A percentile compares a stretch with the other conserved stretches of the same genome.
phyloP scores from a whole-genome alignment of 805 yeast species.

The Kodamaea kakaduensis region DNA sequence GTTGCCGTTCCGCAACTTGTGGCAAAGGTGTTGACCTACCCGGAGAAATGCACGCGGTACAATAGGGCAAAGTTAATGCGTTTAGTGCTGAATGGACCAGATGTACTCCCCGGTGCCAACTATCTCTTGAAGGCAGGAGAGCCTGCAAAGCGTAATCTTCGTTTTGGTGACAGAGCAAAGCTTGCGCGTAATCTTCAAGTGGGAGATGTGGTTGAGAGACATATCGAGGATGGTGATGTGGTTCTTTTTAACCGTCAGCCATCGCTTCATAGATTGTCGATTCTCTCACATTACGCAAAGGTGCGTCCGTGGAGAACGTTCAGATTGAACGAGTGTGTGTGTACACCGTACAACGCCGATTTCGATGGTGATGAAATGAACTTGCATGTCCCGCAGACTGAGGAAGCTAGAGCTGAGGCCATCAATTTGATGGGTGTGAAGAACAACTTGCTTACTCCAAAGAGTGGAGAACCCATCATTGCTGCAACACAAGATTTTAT shows the following conservation, averaged over 20 bases:
- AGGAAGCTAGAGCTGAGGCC: constrained; percentile 99
- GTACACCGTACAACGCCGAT: constrained; percentile 99
- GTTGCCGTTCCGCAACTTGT: constrained; percentile 98
- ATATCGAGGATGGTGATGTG: constrained; percentile 93
- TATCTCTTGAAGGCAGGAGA: constrained; percentile 81
- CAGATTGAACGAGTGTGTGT: constrained; percentile 95
- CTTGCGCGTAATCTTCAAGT: constrained; percentile 71
- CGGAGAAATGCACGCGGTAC: constrained; percentile 89
- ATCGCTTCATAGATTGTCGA: constrained; percentile 89
- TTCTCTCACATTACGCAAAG: constrained; percentile 92
- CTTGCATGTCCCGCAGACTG: constrained; percentile 97
- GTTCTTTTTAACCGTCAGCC: constrained; percentile 98
- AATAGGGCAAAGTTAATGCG: constrained; percentile 73
- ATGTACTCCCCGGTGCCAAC: constrained; percentile 93
- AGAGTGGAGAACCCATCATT: constrained; percentile 97
- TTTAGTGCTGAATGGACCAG: constrained; percentile 80
- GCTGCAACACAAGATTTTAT: constrained; percentile 99
- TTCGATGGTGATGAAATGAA: constrained; percentile 99
- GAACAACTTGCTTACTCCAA: constrained; percentile 89
- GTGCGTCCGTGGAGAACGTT: constrained; percentile 98
- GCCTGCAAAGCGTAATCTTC: constrained; percentile 77
- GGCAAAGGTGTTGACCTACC: constrained; percentile 92
- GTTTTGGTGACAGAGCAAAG: constrained; percentile 80
- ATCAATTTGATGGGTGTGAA: constrained; percentile 97
- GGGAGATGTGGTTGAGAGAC: constrained; percentile 96